These are phyloP conservation scores for Hysterangium stoloniferum DNA, from an alignment of 768 basidiomycete genomes.

Conservation along the genomic window DNA sequence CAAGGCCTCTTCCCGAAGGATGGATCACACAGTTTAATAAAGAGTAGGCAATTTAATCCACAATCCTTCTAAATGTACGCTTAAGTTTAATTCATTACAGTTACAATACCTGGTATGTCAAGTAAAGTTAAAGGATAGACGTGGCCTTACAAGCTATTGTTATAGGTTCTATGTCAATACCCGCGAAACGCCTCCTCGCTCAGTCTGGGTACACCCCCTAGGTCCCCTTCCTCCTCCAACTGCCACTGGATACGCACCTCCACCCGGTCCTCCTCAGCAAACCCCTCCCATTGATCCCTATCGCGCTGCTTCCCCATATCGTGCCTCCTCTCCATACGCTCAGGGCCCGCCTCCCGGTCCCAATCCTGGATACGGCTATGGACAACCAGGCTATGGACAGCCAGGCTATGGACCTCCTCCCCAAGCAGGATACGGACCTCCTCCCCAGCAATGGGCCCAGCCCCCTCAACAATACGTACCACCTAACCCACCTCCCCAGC, in stretches of 20 bases:
- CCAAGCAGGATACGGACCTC: constrained; percentile 18
- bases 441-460: constrained; percentile 8
- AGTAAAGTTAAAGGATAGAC: background rate
- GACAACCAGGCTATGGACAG: constrained; percentile 16
- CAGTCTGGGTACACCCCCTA: constrained; percentile 66
- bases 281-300: constrained; percentile 23
- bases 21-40: constrained; percentile 63
- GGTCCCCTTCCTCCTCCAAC: constrained; percentile 36
- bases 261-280: constrained; percentile 39
- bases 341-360: constrained; percentile 22
- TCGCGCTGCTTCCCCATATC: constrained; percentile 23
- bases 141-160: background rate
- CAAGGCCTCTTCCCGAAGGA: constrained; percentile 50
- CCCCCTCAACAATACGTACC: constrained; percentile 18
- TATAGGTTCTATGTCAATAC: constrained; percentile 76
- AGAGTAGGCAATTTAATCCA: constrained; percentile 40
- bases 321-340: constrained; percentile 12
- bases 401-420: constrained; percentile 20
- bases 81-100: constrained; percentile 30
- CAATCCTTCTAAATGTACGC: background rate
- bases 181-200: constrained; percentile 47
- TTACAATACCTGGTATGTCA: constrained; percentile 56
- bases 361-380: constrained; percentile 23
- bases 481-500: constrained; percentile 13
- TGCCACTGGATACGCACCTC: constrained; percentile 20